Conservation (phyloP, 495 filamentous ascomycete genomes). For the Geoglossum glabrum region DNA sequence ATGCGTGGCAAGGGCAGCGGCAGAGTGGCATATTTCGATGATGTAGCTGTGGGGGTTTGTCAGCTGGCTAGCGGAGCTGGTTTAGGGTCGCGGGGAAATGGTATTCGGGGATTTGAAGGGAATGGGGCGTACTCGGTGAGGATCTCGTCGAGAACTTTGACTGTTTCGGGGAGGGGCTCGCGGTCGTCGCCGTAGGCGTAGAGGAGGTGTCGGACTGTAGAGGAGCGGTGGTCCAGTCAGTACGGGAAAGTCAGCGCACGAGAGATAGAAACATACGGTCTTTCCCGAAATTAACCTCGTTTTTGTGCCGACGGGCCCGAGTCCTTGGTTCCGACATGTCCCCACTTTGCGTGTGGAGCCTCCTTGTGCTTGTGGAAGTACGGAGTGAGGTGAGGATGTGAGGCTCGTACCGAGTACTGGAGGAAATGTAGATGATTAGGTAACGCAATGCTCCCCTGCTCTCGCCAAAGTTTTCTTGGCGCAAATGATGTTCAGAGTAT, state of each 20-base stretch:
- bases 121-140: conserved; percentile 40
- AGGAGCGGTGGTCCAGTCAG: background rate
- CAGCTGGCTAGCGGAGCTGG: too few species aligned
- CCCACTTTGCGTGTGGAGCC: background rate
- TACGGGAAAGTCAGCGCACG: background rate
- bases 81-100: too few species aligned
- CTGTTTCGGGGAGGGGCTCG: conserved; percentile 56
- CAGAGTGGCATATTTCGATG: conserved; percentile 74
- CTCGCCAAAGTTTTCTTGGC: background rate
- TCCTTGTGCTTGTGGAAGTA: background rate
- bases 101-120: background rate
- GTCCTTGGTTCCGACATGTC: conserved; percentile 30
- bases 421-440: too few species aligned
- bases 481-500: too few species aligned
- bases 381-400: background rate
- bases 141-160: conserved; percentile 80
- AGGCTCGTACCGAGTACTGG: background rate
- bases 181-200: conserved; percentile 66
- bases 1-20: conserved; percentile 60
- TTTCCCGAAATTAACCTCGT: conserved; percentile 69
- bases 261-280: conserved; percentile 38
- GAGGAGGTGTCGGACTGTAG: conserved; percentile 68
- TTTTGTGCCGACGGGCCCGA: conserved; percentile 61
- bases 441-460: background rate
- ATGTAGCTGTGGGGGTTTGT: conserved; percentile 22